phyloP scores from a whole-genome alignment of 768 basidiomycete species.

The Trametopsis cervina region DNA sequence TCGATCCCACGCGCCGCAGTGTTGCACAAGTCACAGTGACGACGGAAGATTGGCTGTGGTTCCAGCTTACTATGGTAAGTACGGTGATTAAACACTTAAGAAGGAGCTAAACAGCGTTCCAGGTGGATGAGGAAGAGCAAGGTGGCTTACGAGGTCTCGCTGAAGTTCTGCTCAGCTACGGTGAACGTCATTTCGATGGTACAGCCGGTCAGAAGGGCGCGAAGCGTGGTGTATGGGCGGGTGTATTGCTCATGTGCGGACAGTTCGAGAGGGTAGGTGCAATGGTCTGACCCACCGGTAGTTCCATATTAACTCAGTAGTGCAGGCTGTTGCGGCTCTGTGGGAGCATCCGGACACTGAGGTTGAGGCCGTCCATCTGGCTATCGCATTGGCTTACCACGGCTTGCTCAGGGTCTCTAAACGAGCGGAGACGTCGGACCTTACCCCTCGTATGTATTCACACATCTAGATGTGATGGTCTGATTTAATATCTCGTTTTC shows the following conservation, averaged over 20 bases:
- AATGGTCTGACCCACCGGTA: neutral
- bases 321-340: constrained; percentile 81
- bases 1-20: constrained; percentile 75
- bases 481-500: neutral
- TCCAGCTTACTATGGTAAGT: constrained; percentile 81
- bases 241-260: constrained; percentile 83
- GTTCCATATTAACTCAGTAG: neutral
- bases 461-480: too few relatives aligned
- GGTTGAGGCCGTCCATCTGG: constrained; percentile 91
- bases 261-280: constrained; percentile 83
- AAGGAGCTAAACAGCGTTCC: neutral
- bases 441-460: constrained; percentile 61
- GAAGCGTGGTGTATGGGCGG: constrained; percentile 69
- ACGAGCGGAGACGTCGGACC: constrained; percentile 75
- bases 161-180: constrained; percentile 72
- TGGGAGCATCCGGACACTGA: constrained; percentile 85
- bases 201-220: constrained; percentile 50
- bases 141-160: constrained; percentile 67
- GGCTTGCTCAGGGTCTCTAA: constrained; percentile 83
- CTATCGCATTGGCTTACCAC: constrained; percentile 88
- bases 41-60: constrained; percentile 98
- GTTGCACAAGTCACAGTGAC: constrained; percentile 82
- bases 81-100: neutral
- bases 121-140: constrained; percentile 81
- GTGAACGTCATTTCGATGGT: constrained; percentile 78